Percentiles rank a stretch among this genome's conserved stretches.
Conservation (phyloP, 257 asterid genomes). For the Nicotiana obtusifolia region DNA sequence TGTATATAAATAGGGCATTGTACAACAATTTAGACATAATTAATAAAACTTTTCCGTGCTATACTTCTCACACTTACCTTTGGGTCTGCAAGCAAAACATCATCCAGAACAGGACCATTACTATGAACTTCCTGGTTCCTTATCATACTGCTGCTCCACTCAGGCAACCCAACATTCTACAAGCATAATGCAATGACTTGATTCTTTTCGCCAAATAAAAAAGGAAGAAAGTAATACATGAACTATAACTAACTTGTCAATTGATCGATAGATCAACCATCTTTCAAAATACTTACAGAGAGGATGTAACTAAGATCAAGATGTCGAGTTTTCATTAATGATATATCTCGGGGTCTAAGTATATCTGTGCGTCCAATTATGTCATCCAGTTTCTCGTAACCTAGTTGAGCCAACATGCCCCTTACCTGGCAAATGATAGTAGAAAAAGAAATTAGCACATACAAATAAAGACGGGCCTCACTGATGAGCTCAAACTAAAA, state of each 20-base stretch:
- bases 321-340: conserved; percentile 93
- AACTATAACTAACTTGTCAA: conserved; percentile 2
- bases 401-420: conserved; percentile 87
- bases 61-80: conserved; percentile 39
- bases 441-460: neutral
- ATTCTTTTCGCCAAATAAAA: conserved; percentile 1
- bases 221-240: conserved; percentile 1
- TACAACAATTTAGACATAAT: no score
- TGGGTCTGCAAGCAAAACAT: conserved; percentile 63
- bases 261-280: neutral
- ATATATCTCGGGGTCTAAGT: conserved; percentile 71
- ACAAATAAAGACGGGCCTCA: neutral
- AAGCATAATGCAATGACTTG: conserved; percentile 7
- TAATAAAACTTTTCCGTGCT: no score
- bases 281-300: conserved; percentile 47
- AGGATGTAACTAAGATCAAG: conserved; percentile 74
- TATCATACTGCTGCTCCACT: conserved; percentile 83
- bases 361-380: conserved; percentile 86
- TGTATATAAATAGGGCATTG: no score
- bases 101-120: conserved; percentile 95
- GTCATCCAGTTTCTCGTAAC: conserved; percentile 93
- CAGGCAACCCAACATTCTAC: conserved; percentile 79
- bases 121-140: conserved; percentile 90
- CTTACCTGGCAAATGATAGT: conserved; percentile 53
- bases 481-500: neutral